Base-by-base conservation (phyloP, 495 filamentous ascomycete genomes). In the Neurospora pannonica region DNA sequence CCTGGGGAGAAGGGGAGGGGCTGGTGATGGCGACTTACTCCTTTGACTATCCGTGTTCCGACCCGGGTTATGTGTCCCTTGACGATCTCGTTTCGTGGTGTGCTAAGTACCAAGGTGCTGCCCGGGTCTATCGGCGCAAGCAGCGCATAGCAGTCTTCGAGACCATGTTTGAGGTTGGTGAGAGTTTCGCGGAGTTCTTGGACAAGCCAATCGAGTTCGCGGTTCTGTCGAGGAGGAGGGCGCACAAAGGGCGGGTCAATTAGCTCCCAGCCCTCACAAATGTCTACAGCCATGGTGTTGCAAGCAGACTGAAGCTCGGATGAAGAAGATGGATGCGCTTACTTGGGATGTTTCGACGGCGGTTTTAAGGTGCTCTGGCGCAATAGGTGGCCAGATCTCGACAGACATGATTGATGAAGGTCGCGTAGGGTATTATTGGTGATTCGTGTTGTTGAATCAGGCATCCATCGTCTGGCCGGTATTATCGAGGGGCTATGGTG, bases 21-120 rank as follows among this genome's bases (percentile, higher is more conserved):
- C 4, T 71, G 24, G 48, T 17, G 46, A 70, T 10, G 40, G 43
- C 77, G 75, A 88, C 88, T 77, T 84, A 92, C 92, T 39, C 92
- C 93, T 76, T 93, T 93, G 40, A 94, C 89, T 39, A 97, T 88
- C 43, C 89, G 87, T 13, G 90, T 91, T 8, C 94, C 93, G 13
- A 93, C 88, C 34, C 94, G 89, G 1, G 95, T 98, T 71, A 98
- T 88, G 81, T 93, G 91, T 5, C 96, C 96, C 80, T 99, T 99
- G 40, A 98, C 90, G 75, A 87, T 89, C 84, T 99, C 96, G 69
- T 92, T 93, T 21, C 97, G 88, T 42, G 91, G 84, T n/a, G 94
- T 96, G 71, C 92, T 94, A 37, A 98, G 85, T 8, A 93, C 95
- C 70, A 99, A 89, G 5, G 95, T 99, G 72, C 90, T 93, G 15